A percentile compares a stretch with the other conserved stretches of the same genome.
These are phyloP conservation scores for Penicillium waksmanii DNA, from an alignment of 495 filamentous ascomycete species.

Conservation along the genomic window DNA sequence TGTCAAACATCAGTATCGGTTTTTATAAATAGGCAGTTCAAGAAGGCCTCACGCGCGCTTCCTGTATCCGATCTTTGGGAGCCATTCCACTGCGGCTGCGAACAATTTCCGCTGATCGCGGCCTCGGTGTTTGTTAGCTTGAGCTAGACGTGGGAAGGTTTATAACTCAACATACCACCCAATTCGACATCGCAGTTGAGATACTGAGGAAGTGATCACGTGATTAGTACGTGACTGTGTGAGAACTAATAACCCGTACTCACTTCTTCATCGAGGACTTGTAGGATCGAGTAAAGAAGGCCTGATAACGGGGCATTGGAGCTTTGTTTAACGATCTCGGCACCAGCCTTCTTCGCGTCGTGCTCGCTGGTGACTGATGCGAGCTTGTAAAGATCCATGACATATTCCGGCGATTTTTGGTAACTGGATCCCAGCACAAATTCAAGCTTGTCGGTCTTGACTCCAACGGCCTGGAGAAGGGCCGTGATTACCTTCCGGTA, in stretches of 20 bases:
- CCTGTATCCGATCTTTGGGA: slow-evolving; percentile 49
- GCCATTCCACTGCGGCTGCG: slow-evolving; percentile 65
- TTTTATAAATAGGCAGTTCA: neutral
- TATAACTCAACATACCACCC: slow-evolving; percentile 34
- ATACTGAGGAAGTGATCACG: slow-evolving; percentile 51
- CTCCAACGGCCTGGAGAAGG: slow-evolving; percentile 69
- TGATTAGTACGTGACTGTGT: neutral
- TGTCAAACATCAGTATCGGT: neutral
- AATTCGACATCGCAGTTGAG: slow-evolving; percentile 82
- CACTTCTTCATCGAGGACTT: slow-evolving; percentile 81
- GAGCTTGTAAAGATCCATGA: slow-evolving; percentile 44
- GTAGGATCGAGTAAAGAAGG: slow-evolving; percentile 77
- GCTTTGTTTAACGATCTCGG: slow-evolving; percentile 91
- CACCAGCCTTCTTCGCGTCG: slow-evolving; percentile 77
- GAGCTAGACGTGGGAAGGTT: neutral
- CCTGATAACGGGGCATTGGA: slow-evolving; percentile 74
- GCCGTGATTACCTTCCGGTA: slow-evolving; percentile 69
- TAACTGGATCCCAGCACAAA: slow-evolving; percentile 87
- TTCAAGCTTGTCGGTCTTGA: slow-evolving; percentile 73
- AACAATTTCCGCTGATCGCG: slow-evolving; percentile 82
- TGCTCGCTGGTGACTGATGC: slow-evolving; percentile 34
- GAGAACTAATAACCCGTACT: neutral
- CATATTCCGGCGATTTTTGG: slow-evolving; percentile 56
- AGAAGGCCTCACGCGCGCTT: slow-evolving; percentile 66
- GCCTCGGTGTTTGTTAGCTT: neutral